Base-by-base conservation (phyloP, 192 early-diverging fungal genomes). In the Kickxella alabastrina region DNA sequence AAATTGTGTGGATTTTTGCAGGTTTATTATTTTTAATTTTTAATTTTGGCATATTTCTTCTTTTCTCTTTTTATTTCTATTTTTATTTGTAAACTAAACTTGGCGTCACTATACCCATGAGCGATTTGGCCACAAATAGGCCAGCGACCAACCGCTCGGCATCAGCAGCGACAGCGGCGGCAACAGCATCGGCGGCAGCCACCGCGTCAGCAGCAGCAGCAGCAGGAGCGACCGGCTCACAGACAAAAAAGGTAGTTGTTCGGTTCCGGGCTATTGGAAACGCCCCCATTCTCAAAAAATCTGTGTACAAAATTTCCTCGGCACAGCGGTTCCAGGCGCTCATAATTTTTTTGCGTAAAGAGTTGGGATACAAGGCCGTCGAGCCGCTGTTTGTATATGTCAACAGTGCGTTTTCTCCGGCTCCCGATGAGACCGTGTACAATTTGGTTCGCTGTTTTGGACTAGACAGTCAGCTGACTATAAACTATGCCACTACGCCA, bases 351-450 rank as follows among this genome's bases (percentile, higher is more conserved):
- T 59, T 96, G 43, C 78, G 89, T 14, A 88, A 83, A 55, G 85
- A 96, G 61, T 79, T 95, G 19, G 79, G 82, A 25, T 90, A 86
- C 57, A 82, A 86, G 52, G 63, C 81, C 10, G 75, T 78, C 3
- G 91, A 92, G 52, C 83, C 86, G 13, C 55, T 90, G 90, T 92
- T 95, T 59, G 70, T 96, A 18, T 96, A 96, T 65, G 82, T 96
- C 14, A 93, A 92, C 62, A 89, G 86, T 58, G 88, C 92, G n/a
- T 96, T 96, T 67, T 85, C 92, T 10, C 93, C 93, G 9, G 82
- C 93, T 24, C 93, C 93, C 13, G 93, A 96, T 59, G 93, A 93
- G 70, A 81, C 83, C 23, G 84, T 96, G 4, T 72, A 79, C 6
- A 93, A 89, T 59, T 55, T 96, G 44, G 80, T 80, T 57, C 66